These are phyloP conservation scores for Chlorencoelia australis DNA, from an alignment of 2,329 filamentous ascomycete species.

Conservation along the genomic window DNA sequence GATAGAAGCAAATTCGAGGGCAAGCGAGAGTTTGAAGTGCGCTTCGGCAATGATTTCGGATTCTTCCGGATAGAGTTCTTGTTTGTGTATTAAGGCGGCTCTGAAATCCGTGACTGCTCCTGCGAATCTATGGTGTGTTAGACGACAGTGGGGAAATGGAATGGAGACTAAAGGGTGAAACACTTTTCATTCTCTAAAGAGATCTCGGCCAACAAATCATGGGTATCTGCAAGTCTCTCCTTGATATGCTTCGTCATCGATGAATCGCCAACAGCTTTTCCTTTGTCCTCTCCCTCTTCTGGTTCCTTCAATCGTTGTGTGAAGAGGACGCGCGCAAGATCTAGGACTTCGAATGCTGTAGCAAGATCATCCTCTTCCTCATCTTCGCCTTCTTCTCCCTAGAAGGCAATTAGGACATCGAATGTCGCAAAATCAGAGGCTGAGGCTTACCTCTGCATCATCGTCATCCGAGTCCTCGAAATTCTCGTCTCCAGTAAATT, in stretches of 20 bases:
- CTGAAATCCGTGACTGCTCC: slow-evolving; percentile 80
- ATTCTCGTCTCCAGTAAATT: slow-evolving; percentile 90
- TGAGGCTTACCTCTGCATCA: slow-evolving; percentile 43
- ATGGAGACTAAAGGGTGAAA: slow-evolving; percentile 9
- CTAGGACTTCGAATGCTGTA: slow-evolving; percentile 74
- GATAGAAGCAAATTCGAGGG: slow-evolving; percentile 85
- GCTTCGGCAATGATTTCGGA: slow-evolving; percentile 85
- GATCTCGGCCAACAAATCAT: slow-evolving; percentile 90
- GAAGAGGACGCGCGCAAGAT: slow-evolving; percentile 62
- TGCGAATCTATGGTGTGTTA: slow-evolving; percentile 47
- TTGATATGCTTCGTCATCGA: slow-evolving; percentile 52
- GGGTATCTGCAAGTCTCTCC: slow-evolving; percentile 71
- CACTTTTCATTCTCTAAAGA: slow-evolving; percentile 89
- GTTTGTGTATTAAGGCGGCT: slow-evolving; percentile 67
- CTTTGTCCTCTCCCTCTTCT: slow-evolving; percentile 34
- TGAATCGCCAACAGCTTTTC: slow-evolving; percentile 33
- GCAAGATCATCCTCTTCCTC: slow-evolving; percentile 65
- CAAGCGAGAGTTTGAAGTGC: slow-evolving; percentile 91
- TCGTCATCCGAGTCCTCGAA: slow-evolving; percentile 77
- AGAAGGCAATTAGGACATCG: slow-evolving; percentile 37
- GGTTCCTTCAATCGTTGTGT: slow-evolving; percentile 43
- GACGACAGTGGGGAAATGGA: neutral
- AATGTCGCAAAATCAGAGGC: slow-evolving; percentile 34
- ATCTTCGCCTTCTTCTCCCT: slow-evolving; percentile 34
- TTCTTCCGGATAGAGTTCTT: slow-evolving; percentile 67